A percentile compares a stretch with the other conserved stretches of the same genome.
Conservation (phyloP, 2,329 filamentous ascomycete species). For the Scopulariopsis brevicaulis region DNA sequence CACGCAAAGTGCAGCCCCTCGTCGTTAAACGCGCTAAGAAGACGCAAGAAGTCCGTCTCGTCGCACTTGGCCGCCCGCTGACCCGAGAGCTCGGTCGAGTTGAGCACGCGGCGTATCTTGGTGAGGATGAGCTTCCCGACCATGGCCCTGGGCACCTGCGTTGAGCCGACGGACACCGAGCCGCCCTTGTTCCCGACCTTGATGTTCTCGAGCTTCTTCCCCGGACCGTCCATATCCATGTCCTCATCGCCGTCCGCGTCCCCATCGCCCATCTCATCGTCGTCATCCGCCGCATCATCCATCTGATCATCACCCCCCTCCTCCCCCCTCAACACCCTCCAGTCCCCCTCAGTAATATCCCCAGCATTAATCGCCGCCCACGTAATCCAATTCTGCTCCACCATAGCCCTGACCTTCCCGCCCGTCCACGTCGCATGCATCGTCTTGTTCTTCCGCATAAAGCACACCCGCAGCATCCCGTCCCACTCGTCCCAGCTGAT, state of each 20-base stretch:
- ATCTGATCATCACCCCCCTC: conserved; percentile 29
- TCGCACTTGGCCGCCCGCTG: conserved; percentile 79
- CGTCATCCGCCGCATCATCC: conserved; percentile 27
- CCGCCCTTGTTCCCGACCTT: conserved; percentile 16
- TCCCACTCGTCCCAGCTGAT: conserved; percentile 96
- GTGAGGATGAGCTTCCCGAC: conserved; percentile 71
- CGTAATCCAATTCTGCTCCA: conserved; percentile 79
- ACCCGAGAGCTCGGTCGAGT: conserved; percentile 70
- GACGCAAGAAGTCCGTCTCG: conserved; percentile 79
- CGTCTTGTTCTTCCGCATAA: conserved; percentile 78
- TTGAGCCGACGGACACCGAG: neutral
- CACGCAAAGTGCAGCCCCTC: conserved; percentile 79
- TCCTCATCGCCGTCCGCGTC: conserved; percentile 32
- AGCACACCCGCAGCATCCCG: conserved; percentile 65
- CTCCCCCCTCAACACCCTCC: conserved; percentile 16
- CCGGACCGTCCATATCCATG: conserved; percentile 56
- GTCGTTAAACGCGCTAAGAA: conserved; percentile 75
- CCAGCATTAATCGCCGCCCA: conserved; percentile 85
- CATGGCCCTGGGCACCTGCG: conserved; percentile 53
- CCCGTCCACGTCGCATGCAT: conserved; percentile 72
- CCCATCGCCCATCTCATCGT: conserved; percentile 23
- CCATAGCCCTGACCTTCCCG: conserved; percentile 67
- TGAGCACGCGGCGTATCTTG: conserved; percentile 78
- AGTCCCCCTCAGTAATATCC: conserved; percentile 50
- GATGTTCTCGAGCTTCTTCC: conserved; percentile 70